Percentiles rank a stretch among this genome's conserved stretches.
Evolutionary conservation across 148 eudicot genomes (phyloP).

Genomic region (Amaranthus palmeri): DNA sequence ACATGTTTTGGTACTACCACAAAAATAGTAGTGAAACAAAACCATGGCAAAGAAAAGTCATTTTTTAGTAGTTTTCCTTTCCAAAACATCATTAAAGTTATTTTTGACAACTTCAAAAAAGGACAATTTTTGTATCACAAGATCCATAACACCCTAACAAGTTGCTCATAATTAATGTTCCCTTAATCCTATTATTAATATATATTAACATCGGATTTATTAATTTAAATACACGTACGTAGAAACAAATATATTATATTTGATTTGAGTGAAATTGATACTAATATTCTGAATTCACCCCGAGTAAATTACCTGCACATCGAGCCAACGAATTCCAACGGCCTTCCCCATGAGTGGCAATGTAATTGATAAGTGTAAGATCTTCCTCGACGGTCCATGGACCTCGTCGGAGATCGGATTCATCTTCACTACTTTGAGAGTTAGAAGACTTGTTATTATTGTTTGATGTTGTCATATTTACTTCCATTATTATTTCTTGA

Average conservation of each 20-base stretch:
- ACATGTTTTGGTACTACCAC: conserved; percentile 7
- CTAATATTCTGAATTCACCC: neutral
- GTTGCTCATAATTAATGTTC: no score
- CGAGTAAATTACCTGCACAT: conserved; percentile 49
- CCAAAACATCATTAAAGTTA: neutral
- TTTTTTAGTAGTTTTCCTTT: neutral
- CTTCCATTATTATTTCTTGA: conserved; percentile 29
- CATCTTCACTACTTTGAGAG: conserved; percentile 29
- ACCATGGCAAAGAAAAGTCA: neutral
- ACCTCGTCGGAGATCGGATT: conserved; percentile 68
- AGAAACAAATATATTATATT: no score
- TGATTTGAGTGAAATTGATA: neutral
- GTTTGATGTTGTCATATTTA: conserved; percentile 5
- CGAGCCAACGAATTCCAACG: conserved; percentile 94
- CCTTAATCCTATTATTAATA: no score
- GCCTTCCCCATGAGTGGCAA: conserved; percentile 79
- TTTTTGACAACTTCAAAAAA: neutral
- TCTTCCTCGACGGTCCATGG: conserved; percentile 97
- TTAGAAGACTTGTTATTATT: neutral
- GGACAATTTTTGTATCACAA: neutral
- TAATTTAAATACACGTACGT: no score
- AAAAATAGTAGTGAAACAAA: conserved; percentile 19
- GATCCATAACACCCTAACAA: neutral
- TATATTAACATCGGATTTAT: no score
- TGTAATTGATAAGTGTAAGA: conserved; percentile 64